Evolutionary conservation across 176 grass and related monocot genomes (phyloP), one percentile per base, ranked within the genome.

Genomic region (Lolium multiflorum): DNA sequence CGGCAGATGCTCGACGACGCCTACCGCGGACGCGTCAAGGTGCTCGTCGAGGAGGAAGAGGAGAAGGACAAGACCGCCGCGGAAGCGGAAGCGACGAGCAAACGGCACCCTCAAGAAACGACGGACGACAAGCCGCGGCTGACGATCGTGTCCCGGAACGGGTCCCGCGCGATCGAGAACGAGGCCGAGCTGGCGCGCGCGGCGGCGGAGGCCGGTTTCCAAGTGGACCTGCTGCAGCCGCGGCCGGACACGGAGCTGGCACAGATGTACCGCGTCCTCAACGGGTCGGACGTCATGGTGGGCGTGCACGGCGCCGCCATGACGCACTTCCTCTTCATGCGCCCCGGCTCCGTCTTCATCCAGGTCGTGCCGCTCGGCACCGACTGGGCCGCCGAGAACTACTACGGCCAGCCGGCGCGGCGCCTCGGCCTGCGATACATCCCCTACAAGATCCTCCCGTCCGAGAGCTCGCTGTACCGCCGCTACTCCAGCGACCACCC

Each of bases 301-400:
- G 97, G 97, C 14, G 94, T 99, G 24, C 97, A 99, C 87, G 97
- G 97, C 66, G 94, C 97, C 21, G 97, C 93, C 51, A 94, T 99
- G 97, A 96, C 92, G 51, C 94, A 99, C 68, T 93, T 99, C 73
- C 74, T 99, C 11, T 99, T 97, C 84, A 92, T 99, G 90, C 87
- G 93, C 16, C 89, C 89, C 7, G 87, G 82, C 57, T 74, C 91
- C 44, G 89, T 90, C 26, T 92, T 93, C 85, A 89, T 96, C 62
- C 89, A 96, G 65, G 82, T 96, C 8, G 94, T 96, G 35, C 94
- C 94, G 2, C 89, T 96, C 0, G 94, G 94, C 51, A 91, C 87
- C 10, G 82, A 93, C 84, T 96, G 91, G 94, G 91, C 94, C 11
- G 91, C 91, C 6, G 82, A 96, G 82, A 90, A 90, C 11, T 96